phyloP scores from a whole-genome alignment of 352 stramenopile species.

The Phytophthora gonapodyides region DNA sequence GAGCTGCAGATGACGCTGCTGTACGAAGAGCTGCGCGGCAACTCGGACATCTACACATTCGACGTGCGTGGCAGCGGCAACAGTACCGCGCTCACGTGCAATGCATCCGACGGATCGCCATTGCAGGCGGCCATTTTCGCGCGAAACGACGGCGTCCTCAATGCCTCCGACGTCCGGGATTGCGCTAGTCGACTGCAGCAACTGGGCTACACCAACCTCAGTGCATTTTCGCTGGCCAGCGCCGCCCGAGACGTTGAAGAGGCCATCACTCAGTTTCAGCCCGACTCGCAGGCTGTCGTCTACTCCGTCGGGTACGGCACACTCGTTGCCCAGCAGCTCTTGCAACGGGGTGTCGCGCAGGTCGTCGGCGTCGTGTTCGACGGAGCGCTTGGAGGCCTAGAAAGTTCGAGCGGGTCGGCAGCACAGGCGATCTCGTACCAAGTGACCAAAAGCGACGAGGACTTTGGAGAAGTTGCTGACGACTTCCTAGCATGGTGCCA shows the following conservation, averaged over 20 bases:
- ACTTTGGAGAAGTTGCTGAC: constrained; percentile 48
- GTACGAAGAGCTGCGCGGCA: constrained; percentile 46
- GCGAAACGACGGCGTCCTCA: constrained; percentile 25
- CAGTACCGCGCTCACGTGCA: constrained; percentile 50
- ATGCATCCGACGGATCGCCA: constrained; percentile 21
- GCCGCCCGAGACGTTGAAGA: constrained; percentile 61
- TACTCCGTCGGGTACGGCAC: constrained; percentile 80
- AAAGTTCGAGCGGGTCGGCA: background rate
- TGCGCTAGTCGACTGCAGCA: constrained; percentile 21
- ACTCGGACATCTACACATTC: constrained; percentile 59
- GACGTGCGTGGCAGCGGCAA: constrained; percentile 56
- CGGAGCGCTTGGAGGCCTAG: constrained; percentile 35
- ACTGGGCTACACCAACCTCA: constrained; percentile 33
- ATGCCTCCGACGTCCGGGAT: constrained; percentile 16
- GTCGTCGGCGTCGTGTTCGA: constrained; percentile 70
- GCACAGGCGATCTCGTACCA: constrained; percentile 10
- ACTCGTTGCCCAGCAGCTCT: constrained; percentile 60
- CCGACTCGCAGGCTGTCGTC: constrained; percentile 45
- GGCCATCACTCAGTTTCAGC: constrained; percentile 54
- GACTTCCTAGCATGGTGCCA: constrained; percentile 57
- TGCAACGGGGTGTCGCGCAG: constrained; percentile 54
- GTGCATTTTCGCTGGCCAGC: constrained; percentile 72
- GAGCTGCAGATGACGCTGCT: constrained; percentile 59
- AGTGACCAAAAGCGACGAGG: constrained; percentile 44
- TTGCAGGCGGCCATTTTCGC: constrained; percentile 34